Evolutionary conservation across 164 flowering plant genomes (phyloP), one percentile per base, ranked within the genome.

Genomic region (Annona squamosa): DNA sequence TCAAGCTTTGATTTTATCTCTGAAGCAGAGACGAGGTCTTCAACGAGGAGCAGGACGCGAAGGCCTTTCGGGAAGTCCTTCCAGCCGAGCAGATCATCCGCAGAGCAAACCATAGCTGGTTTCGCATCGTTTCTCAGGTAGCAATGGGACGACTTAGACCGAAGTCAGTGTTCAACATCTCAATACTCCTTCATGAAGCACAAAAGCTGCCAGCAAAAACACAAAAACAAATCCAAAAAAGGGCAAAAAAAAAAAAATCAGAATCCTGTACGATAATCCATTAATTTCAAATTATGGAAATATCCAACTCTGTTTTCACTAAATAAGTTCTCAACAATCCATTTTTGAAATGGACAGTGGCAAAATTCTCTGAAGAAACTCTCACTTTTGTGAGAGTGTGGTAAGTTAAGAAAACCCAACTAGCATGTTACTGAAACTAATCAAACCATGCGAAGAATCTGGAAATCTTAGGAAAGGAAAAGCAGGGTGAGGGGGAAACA

Each of bases 61-160:
- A 93, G 95, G 61, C 98, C 98, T 77, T 90, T 93, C 4, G 98
- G 97, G 48, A 93, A 93, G 76, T 93, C 91, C 72, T 84, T 89
- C 97, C 91, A 91, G 52, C 13, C 89, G 68, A 85, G 79, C 81
- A 90, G 79, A 81, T 91, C 92, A 79, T 85, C 85, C 68, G 88
- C 86, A 84, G 93, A 85, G 87, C 87, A 91, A 83, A 87, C 89
- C 98, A 93, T 93, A 79, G 88, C 88, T 88, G 85, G 85, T 76
- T 85, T 86, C 77, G 86, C 89, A 87, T 87, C 81, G 81, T 81
- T 85, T 84, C 81, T 82, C 82, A 84, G 80, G 74, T 76, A 71
- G 70, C 81, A 76, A 1, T 67, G 10, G 56, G 69, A 26, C 26
- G 45, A 67, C 44, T 65, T 65, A 71, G 68, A 78, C 76, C 75